A percentile compares a stretch with the other conserved stretches of the same genome.
Evolutionary conservation across 202 grass and related monocot genomes (phyloP).

Genomic region (Schoenoplectus tabernaemontani): DNA sequence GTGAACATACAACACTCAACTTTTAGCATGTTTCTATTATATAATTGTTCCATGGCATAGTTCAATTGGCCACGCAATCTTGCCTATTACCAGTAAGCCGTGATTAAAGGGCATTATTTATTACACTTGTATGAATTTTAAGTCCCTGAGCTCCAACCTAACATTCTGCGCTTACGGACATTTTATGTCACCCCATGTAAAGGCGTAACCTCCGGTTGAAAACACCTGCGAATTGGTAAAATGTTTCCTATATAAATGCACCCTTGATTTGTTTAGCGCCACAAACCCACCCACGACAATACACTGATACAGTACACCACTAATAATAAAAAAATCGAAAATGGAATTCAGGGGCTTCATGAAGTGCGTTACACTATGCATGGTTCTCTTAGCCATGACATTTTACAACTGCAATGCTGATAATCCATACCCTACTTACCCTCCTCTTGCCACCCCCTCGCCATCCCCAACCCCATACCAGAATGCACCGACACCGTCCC

Average conservation of each 20-base stretch:
- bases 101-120: neutral
- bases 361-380: neutral
- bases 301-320: neutral
- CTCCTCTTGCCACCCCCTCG: neutral
- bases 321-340: too few species aligned
- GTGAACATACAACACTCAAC: too few species aligned
- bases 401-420: neutral
- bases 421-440: neutral
- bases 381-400: neutral
- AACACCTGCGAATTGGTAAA: neutral
- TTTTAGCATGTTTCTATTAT: neutral
- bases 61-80: neutral
- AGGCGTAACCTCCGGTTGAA: constrained; percentile 4
- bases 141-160: neutral
- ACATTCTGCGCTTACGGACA: constrained; percentile 7
- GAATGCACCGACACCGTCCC: neutral
- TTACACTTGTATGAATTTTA: neutral
- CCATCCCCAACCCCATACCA: neutral
- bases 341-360: neutral
- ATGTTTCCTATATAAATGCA: neutral
- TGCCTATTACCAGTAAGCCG: neutral
- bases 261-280: neutral
- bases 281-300: neutral
- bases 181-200: neutral
- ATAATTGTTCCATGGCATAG: neutral